phyloP scores from a whole-genome alignment of 805 yeast species.

The Yarrowia sp. region DNA sequence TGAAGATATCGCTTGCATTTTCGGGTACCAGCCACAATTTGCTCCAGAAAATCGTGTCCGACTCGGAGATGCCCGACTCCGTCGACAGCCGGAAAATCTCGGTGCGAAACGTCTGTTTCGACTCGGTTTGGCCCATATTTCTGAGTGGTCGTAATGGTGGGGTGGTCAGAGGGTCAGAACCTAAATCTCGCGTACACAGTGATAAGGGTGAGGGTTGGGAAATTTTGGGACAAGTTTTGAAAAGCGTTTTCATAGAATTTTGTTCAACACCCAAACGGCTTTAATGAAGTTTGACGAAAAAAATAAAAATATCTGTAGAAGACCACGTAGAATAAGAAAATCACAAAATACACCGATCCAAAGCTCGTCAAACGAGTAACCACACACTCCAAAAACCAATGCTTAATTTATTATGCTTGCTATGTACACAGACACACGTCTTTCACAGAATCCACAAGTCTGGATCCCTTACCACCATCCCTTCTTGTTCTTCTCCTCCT shows the following conservation, averaged over 20 bases:
- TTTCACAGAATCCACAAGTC: too few relatives aligned
- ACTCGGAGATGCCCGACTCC: constrained; percentile 1
- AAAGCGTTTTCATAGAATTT: too few relatives aligned
- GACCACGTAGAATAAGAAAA: too few relatives aligned
- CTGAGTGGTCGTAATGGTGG: neutral
- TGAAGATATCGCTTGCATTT: constrained; percentile 22
- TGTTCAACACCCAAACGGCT: too few relatives aligned
- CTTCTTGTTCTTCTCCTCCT: constrained; percentile 38
- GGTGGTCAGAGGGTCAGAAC: constrained; percentile 7
- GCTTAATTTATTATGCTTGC: constrained; percentile 19
- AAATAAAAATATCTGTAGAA: too few relatives aligned
- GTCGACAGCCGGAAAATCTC: constrained; percentile 28
- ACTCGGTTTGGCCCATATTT: constrained; percentile 33
- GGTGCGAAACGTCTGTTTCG: constrained; percentile 37
- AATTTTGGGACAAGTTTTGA: too few relatives aligned
- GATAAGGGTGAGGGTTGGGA: constrained; percentile 17
- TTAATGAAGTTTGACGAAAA: too few relatives aligned
- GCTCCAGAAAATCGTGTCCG: constrained; percentile 27
- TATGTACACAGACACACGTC: constrained; percentile 15
- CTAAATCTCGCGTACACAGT: constrained; percentile 5
- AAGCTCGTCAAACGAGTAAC: neutral
- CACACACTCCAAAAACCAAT: neutral
- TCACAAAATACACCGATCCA: too few relatives aligned
- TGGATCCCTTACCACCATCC: constrained; percentile 31
- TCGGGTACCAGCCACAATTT: constrained; percentile 33